These are phyloP conservation scores for Dunaliella sp. DNA, from an alignment of 139 green algal species.

Conservation along the genomic window DNA sequence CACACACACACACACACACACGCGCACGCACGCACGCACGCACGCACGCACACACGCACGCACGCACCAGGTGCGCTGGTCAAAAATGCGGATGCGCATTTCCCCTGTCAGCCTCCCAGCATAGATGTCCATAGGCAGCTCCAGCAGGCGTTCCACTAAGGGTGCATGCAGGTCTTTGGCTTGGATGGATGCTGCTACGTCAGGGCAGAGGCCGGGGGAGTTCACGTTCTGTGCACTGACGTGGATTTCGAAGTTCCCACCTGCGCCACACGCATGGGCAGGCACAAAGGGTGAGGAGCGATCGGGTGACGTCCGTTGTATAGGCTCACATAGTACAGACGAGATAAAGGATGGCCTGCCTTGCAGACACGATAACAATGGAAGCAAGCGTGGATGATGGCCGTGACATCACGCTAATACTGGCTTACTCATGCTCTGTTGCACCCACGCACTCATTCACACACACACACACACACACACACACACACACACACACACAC, in stretches of 20 bases:
- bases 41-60: constrained; percentile 11
- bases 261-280: no score
- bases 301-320: no score
- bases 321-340: no score
- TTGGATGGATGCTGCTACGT: constrained; percentile 52
- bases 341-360: no score
- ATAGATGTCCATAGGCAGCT: constrained; percentile 89
- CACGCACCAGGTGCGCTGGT: constrained; percentile 57
- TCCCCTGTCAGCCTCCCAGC: constrained; percentile 70
- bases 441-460: neutral
- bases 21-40: constrained; percentile 8
- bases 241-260: constrained; percentile 51
- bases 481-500: neutral
- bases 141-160: constrained; percentile 81
- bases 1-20: constrained; percentile 15
- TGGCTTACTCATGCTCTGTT: no score
- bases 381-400: no score
- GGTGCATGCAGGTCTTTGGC: constrained; percentile 65
- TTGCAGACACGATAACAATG: no score
- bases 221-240: constrained; percentile 48
- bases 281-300: no score
- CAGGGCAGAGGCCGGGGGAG: constrained; percentile 19
- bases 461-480: neutral
- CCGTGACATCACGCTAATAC: no score
- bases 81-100: constrained; percentile 55